phyloP scores from a whole-genome alignment of 768 basidiomycete species.

The Paxillus ammoniavirescens region DNA sequence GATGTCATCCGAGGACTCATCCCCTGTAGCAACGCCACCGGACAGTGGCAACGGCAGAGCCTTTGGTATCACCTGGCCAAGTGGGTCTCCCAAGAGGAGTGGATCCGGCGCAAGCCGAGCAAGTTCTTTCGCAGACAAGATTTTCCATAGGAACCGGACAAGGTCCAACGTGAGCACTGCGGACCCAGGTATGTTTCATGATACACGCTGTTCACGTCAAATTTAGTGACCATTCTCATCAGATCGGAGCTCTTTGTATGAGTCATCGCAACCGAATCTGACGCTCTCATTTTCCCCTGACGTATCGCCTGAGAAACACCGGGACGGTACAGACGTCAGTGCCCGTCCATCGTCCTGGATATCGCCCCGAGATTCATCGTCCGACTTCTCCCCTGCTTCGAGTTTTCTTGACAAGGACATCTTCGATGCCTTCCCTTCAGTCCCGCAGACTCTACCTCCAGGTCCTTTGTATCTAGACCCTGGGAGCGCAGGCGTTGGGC shows the following conservation, averaged over 20 bases:
- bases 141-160: slow-evolving; percentile 54
- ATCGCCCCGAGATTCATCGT: slow-evolving; percentile 41
- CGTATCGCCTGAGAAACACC: slow-evolving; percentile 12
- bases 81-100: slow-evolving; percentile 51
- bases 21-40: slow-evolving; percentile 57
- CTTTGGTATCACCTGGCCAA: slow-evolving; percentile 45
- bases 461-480: slow-evolving; percentile 20
- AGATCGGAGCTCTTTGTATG: slow-evolving; percentile 30
- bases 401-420: slow-evolving; percentile 53
- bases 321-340: slow-evolving; percentile 12
- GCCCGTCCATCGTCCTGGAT: slow-evolving; percentile 46
- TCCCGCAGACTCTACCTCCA: slow-evolving; percentile 51
- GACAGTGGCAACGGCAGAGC: slow-evolving; percentile 36
- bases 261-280: slow-evolving; percentile 23
- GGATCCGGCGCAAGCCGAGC: slow-evolving; percentile 43
- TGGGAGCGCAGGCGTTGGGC: slow-evolving; percentile 12
- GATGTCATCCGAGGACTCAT: slow-evolving; percentile 68
- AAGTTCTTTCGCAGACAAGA: slow-evolving; percentile 58
- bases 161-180: slow-evolving; percentile 50
- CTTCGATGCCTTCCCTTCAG: slow-evolving; percentile 72
- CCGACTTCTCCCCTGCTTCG: slow-evolving; percentile 38
- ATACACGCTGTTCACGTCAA: not conserved
- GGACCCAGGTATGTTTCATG: slow-evolving; percentile 39
- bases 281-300: slow-evolving; percentile 21
- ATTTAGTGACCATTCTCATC: slow-evolving; percentile 1